A percentile compares a stretch with the other conserved stretches of the same genome.
These are phyloP conservation scores for Lolium perenne DNA, from an alignment of 176 grass and related monocot genomes.

Conservation along the genomic window DNA sequence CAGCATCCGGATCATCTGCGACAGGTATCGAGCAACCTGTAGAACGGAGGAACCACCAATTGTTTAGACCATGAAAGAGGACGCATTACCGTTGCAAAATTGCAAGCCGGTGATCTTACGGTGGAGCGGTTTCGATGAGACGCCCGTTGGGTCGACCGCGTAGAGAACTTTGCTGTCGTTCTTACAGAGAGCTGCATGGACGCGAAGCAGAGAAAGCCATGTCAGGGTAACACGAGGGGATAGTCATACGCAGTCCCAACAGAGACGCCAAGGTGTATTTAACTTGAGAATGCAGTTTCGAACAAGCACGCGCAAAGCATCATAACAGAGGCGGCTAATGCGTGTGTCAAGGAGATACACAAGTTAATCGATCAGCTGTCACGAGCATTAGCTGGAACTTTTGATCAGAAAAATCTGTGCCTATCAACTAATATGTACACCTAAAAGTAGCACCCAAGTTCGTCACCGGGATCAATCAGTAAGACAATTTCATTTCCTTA, in stretches of 20 bases:
- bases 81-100: not conserved
- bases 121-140: conserved; percentile 66
- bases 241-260: not conserved
- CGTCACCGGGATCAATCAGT: not conserved
- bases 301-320: not conserved
- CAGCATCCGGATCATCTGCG: conserved; percentile 62
- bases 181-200: conserved; percentile 70
- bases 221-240: conserved; percentile 7
- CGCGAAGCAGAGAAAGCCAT: not conserved
- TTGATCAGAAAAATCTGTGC: not conserved
- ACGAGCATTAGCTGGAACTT: not conserved
- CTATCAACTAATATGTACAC: not conserved
- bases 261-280: not conserved
- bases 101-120: conserved; percentile 54
- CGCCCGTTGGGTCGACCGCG: conserved; percentile 43
- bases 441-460: no score
- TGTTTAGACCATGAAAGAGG: not conserved
- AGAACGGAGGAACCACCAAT: not conserved
- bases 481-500: not conserved
- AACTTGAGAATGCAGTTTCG: not conserved
- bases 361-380: not conserved
- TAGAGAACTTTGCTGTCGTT: conserved; percentile 64
- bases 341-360: not conserved
- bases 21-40: conserved; percentile 82
- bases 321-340: not conserved